phyloP scores from a whole-genome alignment of 1,284 basidiomycete genomes.

The Paramarasmius palmivorus region DNA sequence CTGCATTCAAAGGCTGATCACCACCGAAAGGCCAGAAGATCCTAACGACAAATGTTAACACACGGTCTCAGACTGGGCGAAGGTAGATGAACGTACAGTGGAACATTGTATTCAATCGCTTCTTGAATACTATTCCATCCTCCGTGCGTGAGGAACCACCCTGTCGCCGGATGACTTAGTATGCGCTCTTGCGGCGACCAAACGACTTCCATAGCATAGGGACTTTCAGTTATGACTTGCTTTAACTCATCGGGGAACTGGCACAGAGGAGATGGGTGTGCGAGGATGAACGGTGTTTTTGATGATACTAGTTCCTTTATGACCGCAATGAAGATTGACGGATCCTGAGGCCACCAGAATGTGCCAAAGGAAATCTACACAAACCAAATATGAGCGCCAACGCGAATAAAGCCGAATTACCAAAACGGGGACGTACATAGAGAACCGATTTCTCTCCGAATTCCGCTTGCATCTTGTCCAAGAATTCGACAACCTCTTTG shows the following conservation, averaged over 20 bases:
- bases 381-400: no score
- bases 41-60: not conserved
- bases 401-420: not conserved
- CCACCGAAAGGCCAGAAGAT: slow-evolving; percentile 12
- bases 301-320: slow-evolving; percentile 7
- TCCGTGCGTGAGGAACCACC: slow-evolving; percentile 11
- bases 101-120: not conserved
- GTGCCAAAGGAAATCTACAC: no score
- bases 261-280: not conserved
- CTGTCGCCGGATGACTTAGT: slow-evolving; percentile 7
- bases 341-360: slow-evolving; percentile 8
- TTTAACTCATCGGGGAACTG: not conserved
- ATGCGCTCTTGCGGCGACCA: slow-evolving; percentile 11
- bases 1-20: slow-evolving; percentile 14
- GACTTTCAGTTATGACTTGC: slow-evolving; percentile 1
- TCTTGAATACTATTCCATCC: slow-evolving; percentile 12
- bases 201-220: not conserved
- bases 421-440: slow-evolving; percentile 5
- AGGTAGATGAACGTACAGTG: not conserved
- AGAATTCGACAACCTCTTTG: not conserved
- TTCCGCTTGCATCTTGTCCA: slow-evolving; percentile 7
- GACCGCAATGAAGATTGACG: slow-evolving; percentile 3
- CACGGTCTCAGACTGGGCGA: not conserved
- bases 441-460: slow-evolving; percentile 11
- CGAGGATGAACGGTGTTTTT: slow-evolving; percentile 7